Evolutionary conservation across 768 basidiomycete genomes (phyloP).

Genomic region (Dentipellis fragilis): DNA sequence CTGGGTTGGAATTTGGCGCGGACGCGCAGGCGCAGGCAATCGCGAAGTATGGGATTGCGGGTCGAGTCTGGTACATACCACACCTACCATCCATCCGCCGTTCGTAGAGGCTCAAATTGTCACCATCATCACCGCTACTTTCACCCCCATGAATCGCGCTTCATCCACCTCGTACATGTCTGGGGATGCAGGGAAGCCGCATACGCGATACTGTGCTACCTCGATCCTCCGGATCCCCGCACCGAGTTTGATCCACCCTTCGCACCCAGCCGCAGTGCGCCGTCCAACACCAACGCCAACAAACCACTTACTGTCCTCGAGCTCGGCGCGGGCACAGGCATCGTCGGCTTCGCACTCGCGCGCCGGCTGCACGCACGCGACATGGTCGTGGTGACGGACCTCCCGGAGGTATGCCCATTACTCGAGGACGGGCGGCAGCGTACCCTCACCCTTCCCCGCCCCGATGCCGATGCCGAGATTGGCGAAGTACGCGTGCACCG

Average conservation of each 20-base stretch:
- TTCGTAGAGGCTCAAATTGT: background rate
- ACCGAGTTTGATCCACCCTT: constrained; percentile 44
- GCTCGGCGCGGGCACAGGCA: constrained; percentile 71
- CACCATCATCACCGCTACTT: too few species aligned
- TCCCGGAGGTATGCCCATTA: constrained; percentile 59
- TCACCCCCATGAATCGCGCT: too few species aligned
- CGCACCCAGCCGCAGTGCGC: constrained; percentile 12
- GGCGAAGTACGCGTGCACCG: constrained; percentile 37
- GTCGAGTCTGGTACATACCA: constrained; percentile 60
- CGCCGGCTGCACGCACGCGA: constrained; percentile 26
- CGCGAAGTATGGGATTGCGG: constrained; percentile 69
- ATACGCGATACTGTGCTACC: constrained; percentile 47
- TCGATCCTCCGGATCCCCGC: constrained; percentile 24
- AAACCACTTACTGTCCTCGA: constrained; percentile 42
- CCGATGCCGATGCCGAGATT: background rate
- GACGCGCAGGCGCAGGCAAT: constrained; percentile 50
- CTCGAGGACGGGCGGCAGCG: constrained; percentile 18
- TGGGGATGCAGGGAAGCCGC: constrained; percentile 62
- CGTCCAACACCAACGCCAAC: constrained; percentile 26
- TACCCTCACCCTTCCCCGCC: too few species aligned
- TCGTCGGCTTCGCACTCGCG: constrained; percentile 43
- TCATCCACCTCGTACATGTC: background rate
- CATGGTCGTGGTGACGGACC: constrained; percentile 54
- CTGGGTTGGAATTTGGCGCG: constrained; percentile 17
- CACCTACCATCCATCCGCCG: constrained; percentile 30